These are phyloP conservation scores for Arthrobotrys entomopaga DNA, from an alignment of 2,329 filamentous ascomycete genomes.

Conservation along the genomic window DNA sequence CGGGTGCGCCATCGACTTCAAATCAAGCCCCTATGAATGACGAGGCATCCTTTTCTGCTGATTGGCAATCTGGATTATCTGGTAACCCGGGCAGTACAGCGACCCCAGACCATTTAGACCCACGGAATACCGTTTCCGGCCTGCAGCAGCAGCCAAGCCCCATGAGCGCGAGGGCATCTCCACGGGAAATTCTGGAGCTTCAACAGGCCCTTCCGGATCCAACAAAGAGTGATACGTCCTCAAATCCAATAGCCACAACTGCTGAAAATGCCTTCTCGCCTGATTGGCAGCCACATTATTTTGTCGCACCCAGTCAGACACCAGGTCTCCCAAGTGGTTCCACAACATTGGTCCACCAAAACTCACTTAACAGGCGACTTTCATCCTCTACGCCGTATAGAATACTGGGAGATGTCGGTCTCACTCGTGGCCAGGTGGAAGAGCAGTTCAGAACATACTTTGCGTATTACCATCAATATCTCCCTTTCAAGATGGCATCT, in stretches of 20 bases:
- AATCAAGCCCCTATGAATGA: conserved; percentile 24
- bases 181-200: conserved; percentile 29
- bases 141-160: conserved; percentile 32
- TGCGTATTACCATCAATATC: conserved; percentile 35
- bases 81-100: not conserved
- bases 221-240: conserved; percentile 21
- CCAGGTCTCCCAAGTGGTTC: conserved; percentile 4
- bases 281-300: conserved; percentile 23
- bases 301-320: not conserved
- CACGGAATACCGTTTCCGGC: conserved; percentile 7
- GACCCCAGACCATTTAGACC: conserved; percentile 11
- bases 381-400: conserved; percentile 26
- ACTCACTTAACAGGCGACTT: conserved; percentile 4
- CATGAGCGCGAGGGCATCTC: conserved; percentile 30
- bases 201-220: conserved; percentile 16
- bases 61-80: conserved; percentile 27
- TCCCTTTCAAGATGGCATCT: conserved; percentile 30
- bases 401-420: conserved; percentile 36
- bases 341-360: conserved; percentile 1
- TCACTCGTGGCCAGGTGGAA: conserved; percentile 34
- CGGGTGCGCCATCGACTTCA: not conserved
- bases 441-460: conserved; percentile 38
- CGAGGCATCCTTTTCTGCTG: conserved; percentile 20
- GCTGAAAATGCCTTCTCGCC: conserved; percentile 18
- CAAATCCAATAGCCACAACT: conserved; percentile 13